Evolutionary conservation across 768 basidiomycete species (phyloP), one percentile per base, ranked within the genome.

Genomic region (Agrocybe praecox): DNA sequence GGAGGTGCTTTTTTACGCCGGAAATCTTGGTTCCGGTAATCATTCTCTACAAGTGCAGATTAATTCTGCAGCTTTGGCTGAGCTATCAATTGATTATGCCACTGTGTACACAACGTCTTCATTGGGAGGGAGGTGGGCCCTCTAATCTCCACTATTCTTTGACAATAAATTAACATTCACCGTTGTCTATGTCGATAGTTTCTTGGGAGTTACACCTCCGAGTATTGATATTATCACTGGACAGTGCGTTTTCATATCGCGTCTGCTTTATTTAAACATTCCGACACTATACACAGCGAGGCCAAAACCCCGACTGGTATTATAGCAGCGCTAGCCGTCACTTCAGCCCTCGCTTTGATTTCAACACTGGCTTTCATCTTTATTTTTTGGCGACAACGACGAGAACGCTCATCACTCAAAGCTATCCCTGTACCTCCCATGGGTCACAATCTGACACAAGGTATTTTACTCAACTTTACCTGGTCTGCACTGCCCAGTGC

Each of bases 31-130:
- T n/a, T 4, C 7, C 2, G 63, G 63, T 19, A 8, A n/a, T 1
- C 63, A 65, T 46, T 44, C 46, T 4, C 21, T 62, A 21, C 49
- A 43, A 15, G 29, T 61, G 12, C 45, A 42, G 14, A n/a, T 42
- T 9, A 32, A 36, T 6, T 21, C 23, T 23, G 22, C 40, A 4
- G 21, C 40, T 4, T 33, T 44, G 12, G 56, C 52, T 22, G 43
- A 52, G 9, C 57, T 65, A 2, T 56, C 58, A 15, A 55, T 65
- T 15, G 63, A 65, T 43, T 65, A 53, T 51, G 61, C 61, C 2
- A 55, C 54, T 44, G 56, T 62, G 2, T 65, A 62, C 47, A 58
- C 61, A 14, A 46, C 63, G 6, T 59, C 58, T 6, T 65, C 63
- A 6, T 52, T 65, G 19, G 63, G 63, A 32, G 52, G 52, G 44